A percentile compares a stretch with the other conserved stretches of the same genome.
Conservation (phyloP, 2,329 filamentous ascomycete genomes). For the Dactylonectria estremocensis region DNA sequence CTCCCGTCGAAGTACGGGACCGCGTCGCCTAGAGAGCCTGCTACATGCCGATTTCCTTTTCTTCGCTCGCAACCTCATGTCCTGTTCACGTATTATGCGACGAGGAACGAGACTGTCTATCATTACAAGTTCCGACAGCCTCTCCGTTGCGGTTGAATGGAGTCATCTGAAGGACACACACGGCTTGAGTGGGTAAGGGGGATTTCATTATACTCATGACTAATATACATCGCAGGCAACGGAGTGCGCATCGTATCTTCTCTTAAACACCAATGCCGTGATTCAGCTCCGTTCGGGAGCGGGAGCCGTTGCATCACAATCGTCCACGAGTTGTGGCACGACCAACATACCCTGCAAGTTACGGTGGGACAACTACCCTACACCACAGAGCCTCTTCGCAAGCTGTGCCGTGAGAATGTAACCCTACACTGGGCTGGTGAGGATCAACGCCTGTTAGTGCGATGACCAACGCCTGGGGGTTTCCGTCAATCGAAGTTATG, state of each 20-base stretch:
- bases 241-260: no score
- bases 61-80: background rate
- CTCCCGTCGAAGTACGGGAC: constrained; percentile 2
- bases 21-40: constrained; percentile 1
- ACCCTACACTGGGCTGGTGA: background rate
- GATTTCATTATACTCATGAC: no score
- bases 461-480: constrained; percentile 39
- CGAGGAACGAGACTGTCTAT: background rate
- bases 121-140: background rate
- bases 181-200: no score
- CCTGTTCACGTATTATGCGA: background rate
- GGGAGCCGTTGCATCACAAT: constrained; percentile 34
- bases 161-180: no score
- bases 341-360: constrained; percentile 12
- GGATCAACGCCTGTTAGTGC: constrained; percentile 12
- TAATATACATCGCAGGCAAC: no score
- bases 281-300: constrained; percentile 23
- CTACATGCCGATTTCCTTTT: background rate
- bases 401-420: background rate
- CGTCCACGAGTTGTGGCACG: constrained; percentile 15
- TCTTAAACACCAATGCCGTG: constrained; percentile 8
- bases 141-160: background rate
- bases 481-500: constrained; percentile 22
- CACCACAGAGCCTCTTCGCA: constrained; percentile 2
- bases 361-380: constrained; percentile 20